Evolutionary conservation across 2,329 filamentous ascomycete genomes (phyloP).

Genomic region (Bertia moriformis): DNA sequence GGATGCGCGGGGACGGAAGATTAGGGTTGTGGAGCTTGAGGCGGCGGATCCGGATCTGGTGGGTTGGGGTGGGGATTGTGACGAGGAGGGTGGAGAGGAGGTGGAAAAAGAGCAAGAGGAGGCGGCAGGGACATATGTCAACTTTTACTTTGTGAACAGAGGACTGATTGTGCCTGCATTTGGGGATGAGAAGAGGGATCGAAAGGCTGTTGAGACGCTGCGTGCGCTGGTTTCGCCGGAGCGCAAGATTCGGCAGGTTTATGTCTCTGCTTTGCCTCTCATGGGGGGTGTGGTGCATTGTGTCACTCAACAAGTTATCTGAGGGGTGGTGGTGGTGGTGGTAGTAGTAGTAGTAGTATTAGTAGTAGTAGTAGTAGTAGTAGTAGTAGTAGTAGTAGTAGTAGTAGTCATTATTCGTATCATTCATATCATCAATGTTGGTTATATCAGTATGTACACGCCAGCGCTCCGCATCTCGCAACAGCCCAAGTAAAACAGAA

Average conservation of each 20-base stretch:
- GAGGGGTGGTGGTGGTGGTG: not conserved
- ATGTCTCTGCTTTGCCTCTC: conserved; percentile 12
- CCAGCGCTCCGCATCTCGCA: too few species aligned
- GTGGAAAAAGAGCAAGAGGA: conserved; percentile 4
- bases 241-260: conserved; percentile 11
- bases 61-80: too few species aligned
- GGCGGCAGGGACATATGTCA: conserved; percentile 12
- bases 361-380: too few species aligned
- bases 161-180: conserved; percentile 12
- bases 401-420: too few species aligned
- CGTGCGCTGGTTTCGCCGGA: conserved; percentile 10
- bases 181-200: conserved; percentile 10
- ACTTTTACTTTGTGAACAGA: conserved; percentile 14
- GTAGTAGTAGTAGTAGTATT: too few species aligned
- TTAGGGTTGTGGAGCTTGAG: conserved; percentile 10
- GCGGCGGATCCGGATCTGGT: conserved; percentile 9
- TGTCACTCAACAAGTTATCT: conserved; percentile 12
- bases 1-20: conserved; percentile 8
- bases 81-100: too few species aligned
- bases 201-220: conserved; percentile 9
- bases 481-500: too few species aligned
- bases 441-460: too few species aligned
- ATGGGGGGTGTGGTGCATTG: conserved; percentile 15
- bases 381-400: too few species aligned
- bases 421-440: too few species aligned